Evolutionary conservation across 1,284 basidiomycete genomes (phyloP).

Genomic region (Rhodotorula sp.): DNA sequence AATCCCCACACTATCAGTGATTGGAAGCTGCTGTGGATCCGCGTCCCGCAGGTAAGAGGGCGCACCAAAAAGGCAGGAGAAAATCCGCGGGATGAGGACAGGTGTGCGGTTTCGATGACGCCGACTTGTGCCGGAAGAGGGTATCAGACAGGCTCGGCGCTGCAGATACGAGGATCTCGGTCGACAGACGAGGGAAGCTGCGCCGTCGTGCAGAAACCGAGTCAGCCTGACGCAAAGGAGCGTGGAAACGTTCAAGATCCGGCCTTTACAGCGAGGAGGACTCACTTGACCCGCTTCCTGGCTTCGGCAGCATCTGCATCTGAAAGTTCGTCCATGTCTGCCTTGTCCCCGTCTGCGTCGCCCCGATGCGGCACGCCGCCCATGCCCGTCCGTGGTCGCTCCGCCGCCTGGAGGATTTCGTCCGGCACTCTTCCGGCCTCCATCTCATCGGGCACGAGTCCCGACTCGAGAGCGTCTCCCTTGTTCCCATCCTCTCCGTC

Average conservation of each 20-base stretch:
- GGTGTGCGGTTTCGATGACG: constrained; percentile 27
- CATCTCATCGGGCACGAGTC: constrained; percentile 32
- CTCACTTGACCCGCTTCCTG: constrained; percentile 40
- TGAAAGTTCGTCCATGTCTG: constrained; percentile 19
- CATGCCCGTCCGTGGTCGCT: constrained; percentile 30
- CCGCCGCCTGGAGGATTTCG: constrained; percentile 24
- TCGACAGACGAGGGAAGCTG: constrained; percentile 91
- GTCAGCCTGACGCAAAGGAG: not conserved
- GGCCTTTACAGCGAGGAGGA: not conserved
- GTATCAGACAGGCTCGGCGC: constrained; percentile 93
- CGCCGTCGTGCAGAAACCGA: not conserved
- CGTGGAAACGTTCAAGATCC: no score
- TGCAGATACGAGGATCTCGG: constrained; percentile 93
- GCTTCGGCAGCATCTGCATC: constrained; percentile 35
- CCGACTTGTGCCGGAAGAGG: constrained; percentile 66
- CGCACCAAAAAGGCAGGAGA: constrained; percentile 36
- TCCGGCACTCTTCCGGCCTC: constrained; percentile 37
- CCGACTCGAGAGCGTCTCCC: constrained; percentile 9
- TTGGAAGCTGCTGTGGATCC: not conserved
- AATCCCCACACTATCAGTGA: constrained; percentile 62
- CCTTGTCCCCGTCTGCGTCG: constrained; percentile 25
- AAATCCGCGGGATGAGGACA: constrained; percentile 24
- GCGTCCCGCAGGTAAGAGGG: not conserved
- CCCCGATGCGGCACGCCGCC: constrained; percentile 30
- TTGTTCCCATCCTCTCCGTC: not conserved